Evolutionary conservation across 345 rosid genomes (phyloP).

Genomic region (Rhodomyrtus tomentosa): DNA sequence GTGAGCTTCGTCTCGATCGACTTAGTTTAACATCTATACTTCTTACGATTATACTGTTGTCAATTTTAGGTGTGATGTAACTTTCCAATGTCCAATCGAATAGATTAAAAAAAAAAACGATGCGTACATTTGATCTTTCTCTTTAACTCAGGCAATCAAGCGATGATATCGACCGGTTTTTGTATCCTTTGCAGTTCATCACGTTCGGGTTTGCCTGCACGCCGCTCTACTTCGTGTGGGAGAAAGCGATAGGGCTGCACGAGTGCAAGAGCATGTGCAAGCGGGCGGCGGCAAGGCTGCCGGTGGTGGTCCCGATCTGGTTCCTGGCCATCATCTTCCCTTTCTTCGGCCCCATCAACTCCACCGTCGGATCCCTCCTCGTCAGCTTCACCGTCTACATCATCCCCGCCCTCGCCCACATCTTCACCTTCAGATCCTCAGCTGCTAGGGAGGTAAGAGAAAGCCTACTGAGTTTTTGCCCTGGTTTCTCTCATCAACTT

Average conservation of each 20-base stretch:
- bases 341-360: constrained; percentile 94
- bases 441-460: constrained; percentile 88
- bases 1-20: not conserved
- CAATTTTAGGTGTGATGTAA: not conserved
- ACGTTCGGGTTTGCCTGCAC: constrained; percentile 98
- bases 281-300: constrained; percentile 88
- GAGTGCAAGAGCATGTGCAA: constrained; percentile 92
- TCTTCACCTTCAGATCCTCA: constrained; percentile 80
- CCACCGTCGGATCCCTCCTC: constrained; percentile 92
- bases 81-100: not conserved
- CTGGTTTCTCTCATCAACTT: not conserved
- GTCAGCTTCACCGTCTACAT: constrained; percentile 99
- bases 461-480: not conserved
- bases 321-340: constrained; percentile 91
- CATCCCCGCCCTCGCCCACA: constrained; percentile 89
- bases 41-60: not conserved
- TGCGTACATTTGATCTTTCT: too few relatives aligned
- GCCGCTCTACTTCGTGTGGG: constrained; percentile 96
- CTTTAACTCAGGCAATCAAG: too few relatives aligned
- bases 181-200: constrained; percentile 38
- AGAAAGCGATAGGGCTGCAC: constrained; percentile 94
- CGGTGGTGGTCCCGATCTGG: constrained; percentile 95
- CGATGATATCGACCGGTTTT: too few relatives aligned
- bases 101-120: not conserved
- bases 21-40: not conserved